A percentile compares a stretch with the other conserved stretches of the same genome.
Evolutionary conservation across 1,284 basidiomycete genomes (phyloP).

Genomic region (Caloboletus inedulis): DNA sequence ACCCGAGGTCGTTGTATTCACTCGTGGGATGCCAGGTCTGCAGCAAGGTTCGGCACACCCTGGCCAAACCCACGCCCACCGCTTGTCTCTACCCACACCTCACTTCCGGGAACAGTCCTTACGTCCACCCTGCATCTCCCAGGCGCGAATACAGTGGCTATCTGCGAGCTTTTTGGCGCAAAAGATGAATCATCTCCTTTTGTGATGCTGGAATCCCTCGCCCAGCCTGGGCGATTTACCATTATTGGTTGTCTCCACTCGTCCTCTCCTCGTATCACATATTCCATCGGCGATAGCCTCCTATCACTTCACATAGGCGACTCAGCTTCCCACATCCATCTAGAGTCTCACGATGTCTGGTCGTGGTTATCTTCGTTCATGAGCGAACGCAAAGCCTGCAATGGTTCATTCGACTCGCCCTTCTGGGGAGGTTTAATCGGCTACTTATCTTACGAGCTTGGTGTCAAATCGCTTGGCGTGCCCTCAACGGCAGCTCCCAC

Average conservation of each 20-base stretch:
- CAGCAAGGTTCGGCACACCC: constrained; percentile 41
- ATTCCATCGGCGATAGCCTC: constrained; percentile 49
- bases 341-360: constrained; percentile 58
- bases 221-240: constrained; percentile 68
- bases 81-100: constrained; percentile 23
- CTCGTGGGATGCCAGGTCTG: constrained; percentile 41
- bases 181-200: constrained; percentile 59
- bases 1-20: constrained; percentile 36
- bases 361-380: constrained; percentile 70
- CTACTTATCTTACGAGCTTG: constrained; percentile 71
- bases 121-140: constrained; percentile 44
- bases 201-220: constrained; percentile 69
- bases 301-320: constrained; percentile 42
- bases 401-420: constrained; percentile 52
- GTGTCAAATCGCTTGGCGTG: constrained; percentile 52
- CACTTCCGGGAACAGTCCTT: constrained; percentile 32
- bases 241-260: constrained; percentile 60
- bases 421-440: constrained; percentile 81
- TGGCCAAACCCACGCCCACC: constrained; percentile 50
- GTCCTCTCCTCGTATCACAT: constrained; percentile 54
- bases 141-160: constrained; percentile 38
- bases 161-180: constrained; percentile 64
- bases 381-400: constrained; percentile 43
- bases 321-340: constrained; percentile 31
- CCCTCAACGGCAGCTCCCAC: constrained; percentile 28